Evolutionary conservation across 768 basidiomycete species (phyloP).

Genomic region (Leccinum ochraceum): DNA sequence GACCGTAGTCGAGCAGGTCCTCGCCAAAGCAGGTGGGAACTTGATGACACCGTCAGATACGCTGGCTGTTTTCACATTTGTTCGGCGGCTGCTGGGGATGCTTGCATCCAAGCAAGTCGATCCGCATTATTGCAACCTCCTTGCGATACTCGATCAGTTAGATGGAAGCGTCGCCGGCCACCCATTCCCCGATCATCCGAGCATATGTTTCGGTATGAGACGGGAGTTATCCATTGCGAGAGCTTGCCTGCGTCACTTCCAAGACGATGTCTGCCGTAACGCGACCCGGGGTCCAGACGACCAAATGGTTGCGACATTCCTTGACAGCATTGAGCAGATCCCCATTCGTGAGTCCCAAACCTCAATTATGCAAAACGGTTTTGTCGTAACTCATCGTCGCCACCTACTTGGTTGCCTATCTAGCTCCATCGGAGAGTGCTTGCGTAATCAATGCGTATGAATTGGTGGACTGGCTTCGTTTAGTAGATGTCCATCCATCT

Average conservation of each 20-base stretch:
- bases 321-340: constrained; percentile 44
- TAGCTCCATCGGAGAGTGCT: constrained; percentile 40
- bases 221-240: constrained; percentile 47
- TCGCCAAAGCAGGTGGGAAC: constrained; percentile 61
- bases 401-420: background rate
- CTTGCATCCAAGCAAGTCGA: constrained; percentile 57
- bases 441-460: constrained; percentile 48
- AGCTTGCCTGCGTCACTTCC: constrained; percentile 36
- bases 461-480: constrained; percentile 64
- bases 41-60: constrained; percentile 59
- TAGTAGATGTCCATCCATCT: constrained; percentile 39
- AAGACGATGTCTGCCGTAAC: constrained; percentile 7
- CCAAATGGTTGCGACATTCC: constrained; percentile 40
- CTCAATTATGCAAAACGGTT: background rate
- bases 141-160: constrained; percentile 37
- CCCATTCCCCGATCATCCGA: constrained; percentile 37
- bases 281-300: constrained; percentile 1
- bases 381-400: background rate
- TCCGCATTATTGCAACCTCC: constrained; percentile 36
- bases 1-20: constrained; percentile 77
- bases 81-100: constrained; percentile 61
- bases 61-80: constrained; percentile 61
- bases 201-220: constrained; percentile 41
- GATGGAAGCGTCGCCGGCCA: constrained; percentile 36
- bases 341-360: constrained; percentile 45